A percentile compares a stretch with the other conserved stretches of the same genome.
Conservation (phyloP, 2,329 filamentous ascomycete species). For the Colletotrichum costaricense region DNA sequence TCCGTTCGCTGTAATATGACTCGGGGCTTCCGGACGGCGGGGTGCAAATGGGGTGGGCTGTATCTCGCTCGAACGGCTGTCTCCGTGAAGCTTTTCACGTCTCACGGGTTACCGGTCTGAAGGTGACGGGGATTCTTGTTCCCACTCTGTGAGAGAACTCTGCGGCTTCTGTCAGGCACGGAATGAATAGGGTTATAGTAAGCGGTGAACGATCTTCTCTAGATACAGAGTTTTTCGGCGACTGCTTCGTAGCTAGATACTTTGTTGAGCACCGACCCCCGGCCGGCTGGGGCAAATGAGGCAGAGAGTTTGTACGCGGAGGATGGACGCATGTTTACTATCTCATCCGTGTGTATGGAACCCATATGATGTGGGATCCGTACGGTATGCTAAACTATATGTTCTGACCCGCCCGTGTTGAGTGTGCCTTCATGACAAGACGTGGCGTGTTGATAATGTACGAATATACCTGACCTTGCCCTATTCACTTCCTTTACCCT, state of each 20-base stretch:
- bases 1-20: constrained; percentile 3
- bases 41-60: no score
- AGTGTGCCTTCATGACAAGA: not conserved
- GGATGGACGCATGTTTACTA: not conserved
- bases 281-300: no score
- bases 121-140: not conserved
- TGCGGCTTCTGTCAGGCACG: not conserved
- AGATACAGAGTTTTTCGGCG: no score
- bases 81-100: not conserved
- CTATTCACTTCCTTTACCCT: not conserved
- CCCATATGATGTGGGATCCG: not conserved
- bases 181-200: not conserved
- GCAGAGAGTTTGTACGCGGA: not conserved
- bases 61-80: not conserved
- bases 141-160: not conserved
- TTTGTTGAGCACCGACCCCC: not conserved
- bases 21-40: not conserved
- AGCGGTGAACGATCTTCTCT: not conserved
- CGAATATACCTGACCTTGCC: not conserved
- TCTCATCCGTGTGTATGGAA: no score
- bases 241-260: no score
- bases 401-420: not conserved
- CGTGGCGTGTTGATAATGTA: not conserved
- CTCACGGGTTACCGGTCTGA: not conserved
- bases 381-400: not conserved